Evolutionary conservation across 1,284 basidiomycete genomes (phyloP).

Genomic region (Ceratorhiza oryzae-sativae): DNA sequence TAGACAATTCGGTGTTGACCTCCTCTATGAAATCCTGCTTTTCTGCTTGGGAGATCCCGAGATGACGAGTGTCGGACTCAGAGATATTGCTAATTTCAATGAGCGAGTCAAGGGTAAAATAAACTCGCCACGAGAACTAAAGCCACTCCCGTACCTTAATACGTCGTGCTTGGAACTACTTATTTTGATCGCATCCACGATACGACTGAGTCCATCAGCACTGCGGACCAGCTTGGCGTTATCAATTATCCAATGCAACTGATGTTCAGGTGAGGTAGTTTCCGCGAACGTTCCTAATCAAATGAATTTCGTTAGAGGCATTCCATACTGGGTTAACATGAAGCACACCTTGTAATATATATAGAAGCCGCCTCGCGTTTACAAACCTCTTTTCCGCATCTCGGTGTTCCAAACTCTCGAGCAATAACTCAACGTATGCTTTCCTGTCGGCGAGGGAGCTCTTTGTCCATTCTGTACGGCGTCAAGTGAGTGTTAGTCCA

Average conservation of each 20-base stretch:
- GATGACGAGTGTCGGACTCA: constrained; percentile 71
- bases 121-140: too few species aligned
- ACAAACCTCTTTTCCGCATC: constrained; percentile 84
- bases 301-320: neutral
- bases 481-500: constrained; percentile 10
- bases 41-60: constrained; percentile 72
- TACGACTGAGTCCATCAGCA: constrained; percentile 83
- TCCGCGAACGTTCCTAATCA: constrained; percentile 88
- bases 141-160: constrained; percentile 61
- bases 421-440: constrained; percentile 76
- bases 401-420: constrained; percentile 86
- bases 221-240: constrained; percentile 88
- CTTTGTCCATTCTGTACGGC: constrained; percentile 76
- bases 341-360: constrained; percentile 90
- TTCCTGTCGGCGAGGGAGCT: constrained; percentile 66
- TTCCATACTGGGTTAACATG: constrained; percentile 31
- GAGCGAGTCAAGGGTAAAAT: constrained; percentile 37
- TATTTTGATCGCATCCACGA: constrained; percentile 89
- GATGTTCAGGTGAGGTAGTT: constrained; percentile 89
- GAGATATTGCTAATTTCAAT: constrained; percentile 62
- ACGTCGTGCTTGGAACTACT: constrained; percentile 89
- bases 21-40: constrained; percentile 84
- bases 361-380: constrained; percentile 86
- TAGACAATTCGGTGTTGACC: constrained; percentile 87
- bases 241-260: constrained; percentile 94